Evolutionary conservation across 495 filamentous ascomycete species (phyloP), one percentile per base, ranked within the genome.

Genomic region (Hyphodiscus hymeniophilus): DNA sequence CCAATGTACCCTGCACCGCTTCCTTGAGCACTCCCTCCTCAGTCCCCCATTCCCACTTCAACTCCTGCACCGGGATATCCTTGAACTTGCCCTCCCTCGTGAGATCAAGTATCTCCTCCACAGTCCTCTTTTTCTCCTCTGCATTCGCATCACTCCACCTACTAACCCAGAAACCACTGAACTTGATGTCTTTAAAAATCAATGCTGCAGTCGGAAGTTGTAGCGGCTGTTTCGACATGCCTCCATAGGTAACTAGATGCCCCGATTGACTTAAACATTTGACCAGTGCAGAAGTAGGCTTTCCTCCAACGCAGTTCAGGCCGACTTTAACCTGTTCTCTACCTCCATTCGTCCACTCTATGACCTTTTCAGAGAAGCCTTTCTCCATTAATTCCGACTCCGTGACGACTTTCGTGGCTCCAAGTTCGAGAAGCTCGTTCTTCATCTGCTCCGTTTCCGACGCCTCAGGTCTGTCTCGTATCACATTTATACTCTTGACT

Each of bases 291-390:
- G 78, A 75, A 3, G 87, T 85, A 31, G 80, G 76, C 61, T 87
- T 85, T 1, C 92, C 92, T n/a, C 92, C 94, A 0, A 98, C 92
- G 60, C 94, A 98, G 59, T 98, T 97, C 38, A 98, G 63, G 0
- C 79, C 94, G 4, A 98, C 66, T 46, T 79, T 75, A 34, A 94
- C 69, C 0, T 75, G 71, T 47, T 88, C 81, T 13, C 76, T 67
- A 2, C 77, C 84, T 3, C 80, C 77, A 33, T 78, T 71, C 24
- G 87, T 94, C 64, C 80, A 73, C 48, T 84, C 75, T 28, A 82
- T 76, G 8, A 94, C 70, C 45, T 67, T 60, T 7, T 81, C 75
- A 23, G 62, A 60, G 59, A 94, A 91, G 4, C 65, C 71, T 46
- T 76, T 72, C 5, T 70, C 71, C 20, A 67, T 58, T 42, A 90